Evolutionary conservation across 106 monocot species (phyloP).

Genomic region (Acorus gramineus): DNA sequence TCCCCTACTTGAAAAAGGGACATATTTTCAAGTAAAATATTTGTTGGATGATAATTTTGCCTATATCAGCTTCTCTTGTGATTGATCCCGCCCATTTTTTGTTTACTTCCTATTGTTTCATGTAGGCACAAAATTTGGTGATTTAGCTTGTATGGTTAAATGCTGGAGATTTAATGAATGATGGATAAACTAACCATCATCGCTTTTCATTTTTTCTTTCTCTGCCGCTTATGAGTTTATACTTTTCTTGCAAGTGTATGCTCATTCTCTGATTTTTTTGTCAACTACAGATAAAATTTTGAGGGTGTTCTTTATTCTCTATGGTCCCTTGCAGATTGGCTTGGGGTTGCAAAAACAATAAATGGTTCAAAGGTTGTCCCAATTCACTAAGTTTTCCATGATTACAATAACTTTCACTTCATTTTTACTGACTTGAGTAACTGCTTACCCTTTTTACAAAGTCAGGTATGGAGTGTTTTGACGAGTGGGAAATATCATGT

Average conservation of each 20-base stretch:
- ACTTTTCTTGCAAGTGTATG: not conserved
- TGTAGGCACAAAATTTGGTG: too few species aligned
- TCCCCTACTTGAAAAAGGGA: too few species aligned
- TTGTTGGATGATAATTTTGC: too few species aligned
- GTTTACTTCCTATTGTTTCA: too few species aligned
- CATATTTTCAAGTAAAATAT: too few species aligned
- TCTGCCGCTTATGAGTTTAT: too few species aligned
- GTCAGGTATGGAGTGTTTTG: slow-evolving; percentile 35
- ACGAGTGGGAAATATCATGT: slow-evolving; percentile 39
- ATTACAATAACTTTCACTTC: not conserved
- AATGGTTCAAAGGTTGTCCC: slow-evolving; percentile 9
- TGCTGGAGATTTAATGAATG: too few species aligned
- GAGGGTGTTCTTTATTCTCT: not conserved
- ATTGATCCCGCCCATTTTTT: too few species aligned
- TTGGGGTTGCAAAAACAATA: slow-evolving; percentile 4
- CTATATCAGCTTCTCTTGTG: too few species aligned
- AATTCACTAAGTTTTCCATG: not conserved
- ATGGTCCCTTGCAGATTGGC: not conserved
- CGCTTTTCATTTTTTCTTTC: too few species aligned
- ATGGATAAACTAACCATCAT: too few species aligned
- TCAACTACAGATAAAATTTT: not conserved
- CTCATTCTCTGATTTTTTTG: not conserved
- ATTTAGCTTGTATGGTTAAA: too few species aligned
- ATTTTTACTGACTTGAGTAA: not conserved
- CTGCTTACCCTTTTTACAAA: not conserved